Conservation (phyloP, 495 filamentous ascomycete species). For the Chaetomium tenue region DNA sequence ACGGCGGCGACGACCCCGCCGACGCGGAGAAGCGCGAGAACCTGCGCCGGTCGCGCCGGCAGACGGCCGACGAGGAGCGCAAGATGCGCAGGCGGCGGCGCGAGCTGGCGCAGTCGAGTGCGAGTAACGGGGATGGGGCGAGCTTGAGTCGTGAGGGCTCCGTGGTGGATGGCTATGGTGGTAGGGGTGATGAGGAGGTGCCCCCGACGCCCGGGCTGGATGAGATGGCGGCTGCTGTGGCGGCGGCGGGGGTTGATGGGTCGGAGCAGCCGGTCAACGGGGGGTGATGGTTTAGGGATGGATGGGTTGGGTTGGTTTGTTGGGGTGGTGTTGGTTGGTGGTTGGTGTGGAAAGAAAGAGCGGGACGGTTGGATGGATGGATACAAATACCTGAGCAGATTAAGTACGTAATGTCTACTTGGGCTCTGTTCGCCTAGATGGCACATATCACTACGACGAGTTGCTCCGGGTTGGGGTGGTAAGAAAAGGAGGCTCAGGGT, state of each 20-base stretch:
- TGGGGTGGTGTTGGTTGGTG: neutral
- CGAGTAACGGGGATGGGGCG: slow-evolving; percentile 25
- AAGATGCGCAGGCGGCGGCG: slow-evolving; percentile 55
- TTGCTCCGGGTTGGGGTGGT: neutral
- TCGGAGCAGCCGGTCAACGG: neutral
- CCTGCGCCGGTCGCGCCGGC: slow-evolving; percentile 58
- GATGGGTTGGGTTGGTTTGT: neutral
- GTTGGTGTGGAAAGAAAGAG: neutral
- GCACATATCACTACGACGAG: neutral
- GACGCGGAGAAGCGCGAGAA: slow-evolving; percentile 56
- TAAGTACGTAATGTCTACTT: slow-evolving; percentile 25
- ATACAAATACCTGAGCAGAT: slow-evolving; percentile 13
- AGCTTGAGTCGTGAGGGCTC: slow-evolving; percentile 17
- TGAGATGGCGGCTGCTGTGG: slow-evolving; percentile 22
- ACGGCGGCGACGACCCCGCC: slow-evolving; percentile 56
- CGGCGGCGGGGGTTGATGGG: slow-evolving; percentile 18
- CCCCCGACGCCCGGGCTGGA: slow-evolving; percentile 24
- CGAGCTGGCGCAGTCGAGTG: slow-evolving; percentile 50
- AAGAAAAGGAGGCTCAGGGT: neutral
- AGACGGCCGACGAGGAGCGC: slow-evolving; percentile 70
- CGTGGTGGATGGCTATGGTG: slow-evolving; percentile 2
- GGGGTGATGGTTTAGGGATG: neutral
- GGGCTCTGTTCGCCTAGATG: slow-evolving; percentile 11
- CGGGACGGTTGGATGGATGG: neutral
- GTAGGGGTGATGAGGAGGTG: slow-evolving; percentile 11